Evolutionary conservation across 192 early-diverging fungal genomes (phyloP).

Genomic region (Haplosporangium gracile): DNA sequence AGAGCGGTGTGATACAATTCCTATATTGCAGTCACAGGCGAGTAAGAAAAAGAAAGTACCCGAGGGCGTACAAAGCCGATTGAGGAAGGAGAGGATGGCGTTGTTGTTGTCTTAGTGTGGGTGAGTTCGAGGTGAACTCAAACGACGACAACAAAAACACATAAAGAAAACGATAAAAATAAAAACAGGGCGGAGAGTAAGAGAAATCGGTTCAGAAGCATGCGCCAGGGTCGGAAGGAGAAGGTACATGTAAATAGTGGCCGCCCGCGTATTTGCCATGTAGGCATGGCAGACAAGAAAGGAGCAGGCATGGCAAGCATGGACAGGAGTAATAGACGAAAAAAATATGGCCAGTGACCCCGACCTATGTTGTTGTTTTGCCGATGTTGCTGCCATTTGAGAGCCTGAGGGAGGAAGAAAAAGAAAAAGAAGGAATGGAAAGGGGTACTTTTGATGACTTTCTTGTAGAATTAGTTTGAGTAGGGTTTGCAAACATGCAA

Average conservation of each 20-base stretch:
- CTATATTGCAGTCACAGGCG: not conserved
- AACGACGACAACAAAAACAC: not conserved
- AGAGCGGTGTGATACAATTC: not conserved
- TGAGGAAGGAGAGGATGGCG: not conserved
- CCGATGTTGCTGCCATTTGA: not conserved
- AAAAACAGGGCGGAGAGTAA: not conserved
- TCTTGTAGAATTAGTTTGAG: not conserved
- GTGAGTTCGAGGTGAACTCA: not conserved
- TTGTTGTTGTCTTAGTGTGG: not conserved
- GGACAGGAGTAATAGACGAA: too few species aligned
- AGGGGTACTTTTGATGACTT: not conserved
- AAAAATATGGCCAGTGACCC: not conserved
- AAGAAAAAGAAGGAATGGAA: not conserved
- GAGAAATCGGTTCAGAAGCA: not conserved
- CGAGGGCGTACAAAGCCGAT: not conserved
- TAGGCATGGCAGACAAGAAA: not conserved
- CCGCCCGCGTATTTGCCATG: too few species aligned
- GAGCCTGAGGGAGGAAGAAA: not conserved
- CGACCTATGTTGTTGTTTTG: not conserved
- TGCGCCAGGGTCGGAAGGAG: constrained; percentile 1
- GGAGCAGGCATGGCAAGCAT: not conserved
- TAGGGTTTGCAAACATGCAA: not conserved
- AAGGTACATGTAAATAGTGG: too few species aligned
- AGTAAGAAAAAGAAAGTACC: not conserved
- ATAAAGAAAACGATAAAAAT: not conserved